Evolutionary conservation across 2,329 filamentous ascomycete genomes (phyloP), one percentile per base, ranked within the genome.

Genomic region (Aspergillus brasiliensis): DNA sequence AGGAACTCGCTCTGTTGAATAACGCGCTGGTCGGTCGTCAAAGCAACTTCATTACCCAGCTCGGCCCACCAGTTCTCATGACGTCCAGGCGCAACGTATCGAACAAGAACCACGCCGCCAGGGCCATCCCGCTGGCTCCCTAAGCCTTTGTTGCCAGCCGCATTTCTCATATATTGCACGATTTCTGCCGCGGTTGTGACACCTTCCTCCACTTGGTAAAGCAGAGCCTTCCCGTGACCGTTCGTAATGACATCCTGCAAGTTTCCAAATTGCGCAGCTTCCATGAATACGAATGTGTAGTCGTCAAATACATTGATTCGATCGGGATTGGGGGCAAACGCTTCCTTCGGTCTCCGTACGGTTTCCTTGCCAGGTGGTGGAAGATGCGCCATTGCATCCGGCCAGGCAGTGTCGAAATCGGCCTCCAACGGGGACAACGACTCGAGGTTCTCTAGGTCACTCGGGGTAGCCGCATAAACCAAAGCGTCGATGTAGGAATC

Each of bases 1-100:
- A 99, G 82, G 63, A 99, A 96, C 68, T 97, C 93, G 59, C 90
- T 92, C 71, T 97, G 92, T 67, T 94, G 88, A 56, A 97, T 88
- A 2, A 92, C 88, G 3, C 92, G 86, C 72, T 96, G 92, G 62
- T 92, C 89, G 11, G 96, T 83, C 48, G 86, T 82, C 19, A 88
- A 73, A 2, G 92, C 90, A 15, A 96, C 85, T 7, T 87, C 79
- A 5, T 83, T 88, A 65, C 88, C 84, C 66, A 96, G 88, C 2
- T 86, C 79, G 15, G 84, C 81, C 61, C 86, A 91, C 91, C 91
- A 96, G 8, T 84, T 80, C 57, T 82, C 77, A 65, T 82, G 77
- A 10, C 82, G 79, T 68, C 87, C 84, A 46, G 81, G 82, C 8
- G 87, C 83, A 21, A 87, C 80, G 65, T 89, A 90, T 51, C 89